Conservation (phyloP, 805 yeast genomes). For the Lipomyces mesembrius region DNA sequence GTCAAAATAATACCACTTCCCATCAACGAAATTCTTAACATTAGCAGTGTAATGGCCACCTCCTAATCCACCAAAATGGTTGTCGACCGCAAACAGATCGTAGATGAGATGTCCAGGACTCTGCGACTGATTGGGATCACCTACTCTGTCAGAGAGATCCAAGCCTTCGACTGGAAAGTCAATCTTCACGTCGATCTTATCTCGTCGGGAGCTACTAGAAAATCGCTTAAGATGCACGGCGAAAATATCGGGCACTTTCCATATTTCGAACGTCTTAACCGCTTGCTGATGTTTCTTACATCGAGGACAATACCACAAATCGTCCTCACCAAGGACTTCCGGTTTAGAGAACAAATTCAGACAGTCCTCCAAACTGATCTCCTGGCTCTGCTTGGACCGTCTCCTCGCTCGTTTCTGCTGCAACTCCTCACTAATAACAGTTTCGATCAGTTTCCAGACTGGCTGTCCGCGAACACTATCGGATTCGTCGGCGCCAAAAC, state of each 20-base stretch:
- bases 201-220: slow-evolving; percentile 71
- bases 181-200: slow-evolving; percentile 82
- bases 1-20: slow-evolving; percentile 86
- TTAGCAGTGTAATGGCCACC: slow-evolving; percentile 97
- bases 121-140: slow-evolving; percentile 41
- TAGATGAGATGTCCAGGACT: slow-evolving; percentile 53
- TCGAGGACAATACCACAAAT: slow-evolving; percentile 89
- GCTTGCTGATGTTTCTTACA: slow-evolving; percentile 92
- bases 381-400: slow-evolving; percentile 40
- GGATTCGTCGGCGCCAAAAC: slow-evolving; percentile 54
- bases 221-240: slow-evolving; percentile 90
- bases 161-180: slow-evolving; percentile 85
- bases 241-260: slow-evolving; percentile 92
- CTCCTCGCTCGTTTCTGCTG: slow-evolving; percentile 47
- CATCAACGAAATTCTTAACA: slow-evolving; percentile 76
- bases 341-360: slow-evolving; percentile 73
- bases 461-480: slow-evolving; percentile 54
- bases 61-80: slow-evolving; percentile 94
- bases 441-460: slow-evolving; percentile 60
- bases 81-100: slow-evolving; percentile 90
- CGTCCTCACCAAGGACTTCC: slow-evolving; percentile 85
- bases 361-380: slow-evolving; percentile 72
- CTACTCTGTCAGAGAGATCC: slow-evolving; percentile 68
- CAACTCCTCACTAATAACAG: slow-evolving; percentile 59
- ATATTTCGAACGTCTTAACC: slow-evolving; percentile 83